Evolutionary conservation across 768 basidiomycete genomes (phyloP).

Genomic region (Pulveroboletus sp.): DNA sequence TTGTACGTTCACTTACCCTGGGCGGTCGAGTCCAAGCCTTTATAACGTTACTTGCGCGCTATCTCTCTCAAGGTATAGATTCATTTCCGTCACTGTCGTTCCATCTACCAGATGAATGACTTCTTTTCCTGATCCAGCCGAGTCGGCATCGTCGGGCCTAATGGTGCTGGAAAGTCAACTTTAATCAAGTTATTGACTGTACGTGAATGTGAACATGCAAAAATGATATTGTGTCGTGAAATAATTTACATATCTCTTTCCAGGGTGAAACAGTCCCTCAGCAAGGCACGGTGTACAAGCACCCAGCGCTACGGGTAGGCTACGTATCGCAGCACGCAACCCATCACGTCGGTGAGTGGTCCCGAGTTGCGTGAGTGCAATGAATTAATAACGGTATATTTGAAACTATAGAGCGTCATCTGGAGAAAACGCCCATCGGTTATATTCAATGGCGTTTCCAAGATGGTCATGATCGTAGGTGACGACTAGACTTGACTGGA

Average conservation of each 20-base stretch:
- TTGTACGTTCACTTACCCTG: conserved; percentile 95
- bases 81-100: conserved; percentile 21
- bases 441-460: conserved; percentile 99
- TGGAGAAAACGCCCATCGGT: conserved; percentile 93
- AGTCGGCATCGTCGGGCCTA: conserved; percentile 87
- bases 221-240: conserved; percentile 5
- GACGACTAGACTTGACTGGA: conserved; percentile 11
- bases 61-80: conserved; percentile 76
- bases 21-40: conserved; percentile 72
- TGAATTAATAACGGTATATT: conserved; percentile 21
- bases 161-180: conserved; percentile 95
- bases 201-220: conserved; percentile 22
- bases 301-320: conserved; percentile 88
- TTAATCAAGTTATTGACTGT: conserved; percentile 91
- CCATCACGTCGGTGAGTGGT: conserved; percentile 75
- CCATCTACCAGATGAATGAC: conserved; percentile 10
- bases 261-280: conserved; percentile 91
- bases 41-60: conserved; percentile 87
- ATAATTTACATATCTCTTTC: conserved; percentile 4
- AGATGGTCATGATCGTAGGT: conserved; percentile 91
- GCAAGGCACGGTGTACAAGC: conserved; percentile 88
- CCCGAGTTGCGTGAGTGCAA: conserved; percentile 6
- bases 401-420: conserved; percentile 68
- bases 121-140: conserved; percentile 49
- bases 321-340: conserved; percentile 99